Evolutionary conservation across 306 rosid species (phyloP), one percentile per base, ranked within the genome.

Genomic region (Geum urbanum): DNA sequence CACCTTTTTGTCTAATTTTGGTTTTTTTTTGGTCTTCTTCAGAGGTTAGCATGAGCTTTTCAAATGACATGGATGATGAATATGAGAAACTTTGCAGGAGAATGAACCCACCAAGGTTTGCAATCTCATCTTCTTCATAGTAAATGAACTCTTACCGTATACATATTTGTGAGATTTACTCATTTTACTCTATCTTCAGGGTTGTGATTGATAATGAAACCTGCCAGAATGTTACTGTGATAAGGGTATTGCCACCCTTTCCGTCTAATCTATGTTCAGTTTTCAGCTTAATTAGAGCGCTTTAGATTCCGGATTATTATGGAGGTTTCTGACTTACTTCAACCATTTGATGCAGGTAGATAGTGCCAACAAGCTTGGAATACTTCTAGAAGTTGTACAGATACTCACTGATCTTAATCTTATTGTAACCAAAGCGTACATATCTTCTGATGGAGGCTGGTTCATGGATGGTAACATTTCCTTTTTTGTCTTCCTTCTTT

Each of bases 401-500:
- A 79, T 88, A 46, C 95, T 94, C 37, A 94, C 99, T 65, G 99
- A 94, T 85, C 86, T 94, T 24, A 78, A 87, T 69, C 95, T 94
- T 45, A 84, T 83, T 64, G 80, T 94, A 75, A 84, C 81, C 18
- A 94, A 94, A 79, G 99, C 99, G 61, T 94, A 94, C 69, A 87
- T 94, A 74, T 87, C 96, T 64, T 94, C 92, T 48, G 99, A 94
- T 84, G 99, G 97, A 52, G 89, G 89, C 76, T 94, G 99, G 99
- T 94, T 94, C 88, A 94, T 94, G 97, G 99, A 91, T 77, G 99
- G 99, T 94, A 83, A 76, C 57, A 9, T 22, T 32, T 76, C 47
- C 43, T 72, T 35, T 57, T n/a, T 40, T 27, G 18, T 63, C 13
- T 62, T 67, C 20, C 75, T 12, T 14, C 22, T 69, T 15, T 39